Conservation (phyloP, 228 moss, liverwort and hornwort species). For the Sphagnum fallax region DNA sequence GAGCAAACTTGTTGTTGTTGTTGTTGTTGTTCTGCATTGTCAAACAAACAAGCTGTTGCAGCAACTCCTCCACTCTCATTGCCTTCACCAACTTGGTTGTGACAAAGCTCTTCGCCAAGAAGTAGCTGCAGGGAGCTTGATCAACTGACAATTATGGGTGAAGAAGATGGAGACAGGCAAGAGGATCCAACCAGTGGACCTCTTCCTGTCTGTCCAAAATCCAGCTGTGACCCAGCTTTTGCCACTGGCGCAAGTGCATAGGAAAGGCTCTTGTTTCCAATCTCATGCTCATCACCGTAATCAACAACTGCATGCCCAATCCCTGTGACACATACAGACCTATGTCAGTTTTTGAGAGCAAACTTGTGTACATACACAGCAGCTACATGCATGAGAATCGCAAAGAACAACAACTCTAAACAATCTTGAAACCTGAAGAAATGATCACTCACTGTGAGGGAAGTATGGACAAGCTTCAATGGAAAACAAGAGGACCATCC, state of each 20-base stretch:
- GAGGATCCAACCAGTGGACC: constrained; percentile 63
- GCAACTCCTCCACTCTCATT: constrained; percentile 23
- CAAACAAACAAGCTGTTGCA: constrained; percentile 28
- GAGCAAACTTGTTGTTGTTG: too few relatives aligned
- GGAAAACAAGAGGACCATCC: too few relatives aligned
- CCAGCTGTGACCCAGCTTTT: constrained; percentile 42
- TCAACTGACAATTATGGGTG: constrained; percentile 54
- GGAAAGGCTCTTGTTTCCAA: constrained; percentile 36
- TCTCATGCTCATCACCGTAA: constrained; percentile 20
- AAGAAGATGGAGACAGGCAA: constrained; percentile 60
- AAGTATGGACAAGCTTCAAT: too few relatives aligned
- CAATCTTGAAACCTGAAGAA: too few relatives aligned
- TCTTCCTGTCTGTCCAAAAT: constrained; percentile 19
- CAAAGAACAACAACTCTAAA: too few relatives aligned
- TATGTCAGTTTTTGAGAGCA: too few relatives aligned
- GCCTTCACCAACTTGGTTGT: constrained; percentile 30
- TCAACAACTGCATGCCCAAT: too few relatives aligned
- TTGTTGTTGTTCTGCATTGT: constrained; percentile 39
- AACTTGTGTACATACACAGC: too few relatives aligned
- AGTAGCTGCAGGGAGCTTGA: constrained; percentile 57
- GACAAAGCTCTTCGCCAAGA: constrained; percentile 46
- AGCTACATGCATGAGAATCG: too few relatives aligned
- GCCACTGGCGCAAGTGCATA: constrained; percentile 46
- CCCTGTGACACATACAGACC: too few relatives aligned
- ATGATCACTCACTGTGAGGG: too few relatives aligned